Evolutionary conservation across 2,329 filamentous ascomycete genomes (phyloP).

Genomic region (Fusarium abutilonis): DNA sequence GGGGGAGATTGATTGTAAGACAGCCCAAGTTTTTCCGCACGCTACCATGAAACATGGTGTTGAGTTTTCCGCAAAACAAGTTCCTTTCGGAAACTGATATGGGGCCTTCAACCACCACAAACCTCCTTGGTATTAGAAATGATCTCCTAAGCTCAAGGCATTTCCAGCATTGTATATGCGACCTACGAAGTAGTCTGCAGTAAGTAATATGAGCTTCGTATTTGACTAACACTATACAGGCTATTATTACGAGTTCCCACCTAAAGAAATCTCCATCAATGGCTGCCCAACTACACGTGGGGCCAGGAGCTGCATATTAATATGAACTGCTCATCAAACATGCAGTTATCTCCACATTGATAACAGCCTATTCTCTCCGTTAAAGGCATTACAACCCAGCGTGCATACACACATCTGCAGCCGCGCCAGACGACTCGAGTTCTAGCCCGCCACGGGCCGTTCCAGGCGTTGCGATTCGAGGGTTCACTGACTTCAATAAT

Average conservation of each 20-base stretch:
- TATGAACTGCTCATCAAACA: slow-evolving; percentile 34
- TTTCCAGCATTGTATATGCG: neutral
- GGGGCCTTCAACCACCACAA: slow-evolving; percentile 2
- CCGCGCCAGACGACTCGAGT: slow-evolving; percentile 4
- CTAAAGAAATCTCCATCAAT: slow-evolving; percentile 6
- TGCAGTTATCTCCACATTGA: slow-evolving; percentile 33
- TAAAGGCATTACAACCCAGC: slow-evolving; percentile 17
- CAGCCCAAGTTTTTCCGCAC: slow-evolving; percentile 24
- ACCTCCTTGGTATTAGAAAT: neutral
- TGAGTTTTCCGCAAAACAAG: slow-evolving; percentile 23
- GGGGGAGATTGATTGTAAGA: slow-evolving; percentile 8
- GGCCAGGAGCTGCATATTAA: slow-evolving; percentile 32
- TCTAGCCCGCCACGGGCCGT: slow-evolving; percentile 9
- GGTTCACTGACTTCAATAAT: neutral
- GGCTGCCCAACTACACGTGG: slow-evolving; percentile 25
- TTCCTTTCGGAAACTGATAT: slow-evolving; percentile 15
- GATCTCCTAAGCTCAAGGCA: neutral
- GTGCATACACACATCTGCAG: slow-evolving; percentile 24
- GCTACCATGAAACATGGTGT: slow-evolving; percentile 27
- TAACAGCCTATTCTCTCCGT: slow-evolving; percentile 11
- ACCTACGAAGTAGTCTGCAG: too few relatives aligned
- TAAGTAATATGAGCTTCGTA: neutral
- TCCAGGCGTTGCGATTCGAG: neutral
- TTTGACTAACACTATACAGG: slow-evolving; percentile 18
- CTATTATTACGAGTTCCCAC: slow-evolving; percentile 13